Evolutionary conservation across 495 filamentous ascomycete species (phyloP).

Genomic region (Penicillium turbatum): DNA sequence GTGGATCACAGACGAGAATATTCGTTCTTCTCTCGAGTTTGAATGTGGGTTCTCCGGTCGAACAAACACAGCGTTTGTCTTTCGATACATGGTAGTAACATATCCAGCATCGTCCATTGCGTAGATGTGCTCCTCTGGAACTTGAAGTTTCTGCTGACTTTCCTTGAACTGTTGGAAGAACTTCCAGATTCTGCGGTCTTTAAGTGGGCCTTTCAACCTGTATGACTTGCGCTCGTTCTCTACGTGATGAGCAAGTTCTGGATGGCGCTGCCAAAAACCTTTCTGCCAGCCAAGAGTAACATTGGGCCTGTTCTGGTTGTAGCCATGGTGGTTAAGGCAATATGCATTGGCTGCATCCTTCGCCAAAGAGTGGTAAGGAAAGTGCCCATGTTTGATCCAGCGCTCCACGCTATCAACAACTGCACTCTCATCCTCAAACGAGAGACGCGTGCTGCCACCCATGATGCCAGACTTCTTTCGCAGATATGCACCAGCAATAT

Average conservation of each 20-base stretch:
- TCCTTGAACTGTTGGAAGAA: background rate
- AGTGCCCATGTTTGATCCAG: background rate
- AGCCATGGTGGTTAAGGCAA: background rate
- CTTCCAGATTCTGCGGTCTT: background rate
- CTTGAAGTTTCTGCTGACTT: background rate
- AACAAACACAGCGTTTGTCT: background rate
- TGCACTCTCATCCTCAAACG: background rate
- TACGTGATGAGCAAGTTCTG: background rate
- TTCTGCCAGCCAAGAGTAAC: background rate
- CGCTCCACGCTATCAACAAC: background rate
- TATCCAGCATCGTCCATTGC: background rate
- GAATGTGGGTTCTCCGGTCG: background rate
- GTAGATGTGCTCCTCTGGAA: background rate
- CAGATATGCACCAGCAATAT: background rate
- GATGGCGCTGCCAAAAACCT: background rate
- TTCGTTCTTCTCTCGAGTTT: background rate
- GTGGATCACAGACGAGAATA: background rate
- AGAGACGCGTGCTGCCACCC: background rate
- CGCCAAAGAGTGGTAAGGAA: background rate
- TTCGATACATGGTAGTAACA: background rate
- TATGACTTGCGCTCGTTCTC: background rate
- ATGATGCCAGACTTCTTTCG: background rate
- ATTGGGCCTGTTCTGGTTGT: background rate
- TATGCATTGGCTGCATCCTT: constrained; percentile 1
- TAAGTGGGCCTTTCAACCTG: background rate